Evolutionary conservation across 805 yeast genomes (phyloP), one percentile per base, ranked within the genome.

Genomic region (Schwanniomyces vanrijiae): DNA sequence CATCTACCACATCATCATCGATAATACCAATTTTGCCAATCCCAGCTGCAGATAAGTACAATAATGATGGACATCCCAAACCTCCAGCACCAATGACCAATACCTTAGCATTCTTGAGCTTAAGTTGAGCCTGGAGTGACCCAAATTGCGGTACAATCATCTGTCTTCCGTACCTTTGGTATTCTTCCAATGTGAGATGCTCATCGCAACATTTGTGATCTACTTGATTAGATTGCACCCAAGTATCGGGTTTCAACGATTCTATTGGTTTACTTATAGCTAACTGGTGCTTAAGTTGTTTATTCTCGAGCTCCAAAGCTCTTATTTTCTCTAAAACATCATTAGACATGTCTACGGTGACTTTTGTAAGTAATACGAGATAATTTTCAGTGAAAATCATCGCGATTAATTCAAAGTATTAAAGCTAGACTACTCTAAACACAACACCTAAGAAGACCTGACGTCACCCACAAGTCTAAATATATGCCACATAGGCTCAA

Each of bases 51-150:
- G 84, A 83, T 2, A 94, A 66, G 60, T 94, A 94, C 37, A 88
- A 74, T 42, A 92, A 64, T 0, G 95, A 95, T 0, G 99, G 97
- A 55, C 95, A 86, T 0, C 99, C 98, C 5, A 94, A 73, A 0
- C 99, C 99, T 9, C 99, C 99, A 0, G 97, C 97, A 1, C 99
- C 99, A 6, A 94, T 76, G 0, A 94, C 91, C 21, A 92, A 65
- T 0, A 91, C 79, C 43, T 72, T 78, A 2, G 92, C 48, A 0
- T 64, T 54, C 52, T 83, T 84, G 40, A 94, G 65, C 37, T 66
- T 70, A 6, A 77, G 43, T 62, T 94, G 99, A 1, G 65, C 48
- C 3, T 68, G 43, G 1, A 66, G 50, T 1, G 75, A 62, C 8
- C 90, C 89, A 43, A 90, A 73, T 48, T 81, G 86, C 2, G 96